Base-by-base conservation (phyloP, 2,329 filamentous ascomycete species). In the Neofusicoccum ribis region DNA sequence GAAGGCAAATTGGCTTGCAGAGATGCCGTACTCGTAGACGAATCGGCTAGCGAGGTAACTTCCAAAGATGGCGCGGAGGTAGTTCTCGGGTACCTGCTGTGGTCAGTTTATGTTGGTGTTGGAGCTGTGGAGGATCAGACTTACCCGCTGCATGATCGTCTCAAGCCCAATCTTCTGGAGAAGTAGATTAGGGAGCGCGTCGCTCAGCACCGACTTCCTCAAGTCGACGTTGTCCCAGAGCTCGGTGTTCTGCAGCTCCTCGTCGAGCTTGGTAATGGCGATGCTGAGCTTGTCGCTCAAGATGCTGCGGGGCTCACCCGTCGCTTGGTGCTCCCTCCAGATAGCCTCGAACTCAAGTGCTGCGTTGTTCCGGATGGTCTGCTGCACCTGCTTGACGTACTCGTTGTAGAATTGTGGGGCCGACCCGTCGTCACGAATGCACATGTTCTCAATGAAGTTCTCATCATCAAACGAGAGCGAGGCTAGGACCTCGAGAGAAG, bases 301-400 rank as follows among this genome's bases (percentile, higher is more conserved):
- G n/a, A 93, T 87, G 67, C 92, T 96, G 68, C 93, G 88, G 23
- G 92, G 81, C 63, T 89, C 83, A 61, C 92, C 91, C 1, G 91
- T 97, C 76, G 89, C 80, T 79, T 95, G 88, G 75, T 96, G 88
- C 79, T 99, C 95, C 69, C 92, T 88, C 95, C 95, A 99, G 81
- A 99, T 96, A 49, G 95, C 95, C 81, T 99, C 95, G 71, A 99
- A 99, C 79, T 99, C 95, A 41, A 99, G 88, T 15, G 88, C 84
- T 2, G 95, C 95, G 71, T 99, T 99, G 72, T 93, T 88, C 78
- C 91, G 88, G 77, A 99, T 98, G 74, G 90, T 93, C 68, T 87
- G 86, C 80, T 99, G 95, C 2, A 99, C 95, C 73, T 93, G 86
- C 76, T 90, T 91, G 72, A 99, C 95, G 73, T 99, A 99, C 49